Percentiles rank a stretch among this genome's conserved stretches.
Conservation (phyloP, 1,139 yeast species). For the Blastobotrys malaysiensis region DNA sequence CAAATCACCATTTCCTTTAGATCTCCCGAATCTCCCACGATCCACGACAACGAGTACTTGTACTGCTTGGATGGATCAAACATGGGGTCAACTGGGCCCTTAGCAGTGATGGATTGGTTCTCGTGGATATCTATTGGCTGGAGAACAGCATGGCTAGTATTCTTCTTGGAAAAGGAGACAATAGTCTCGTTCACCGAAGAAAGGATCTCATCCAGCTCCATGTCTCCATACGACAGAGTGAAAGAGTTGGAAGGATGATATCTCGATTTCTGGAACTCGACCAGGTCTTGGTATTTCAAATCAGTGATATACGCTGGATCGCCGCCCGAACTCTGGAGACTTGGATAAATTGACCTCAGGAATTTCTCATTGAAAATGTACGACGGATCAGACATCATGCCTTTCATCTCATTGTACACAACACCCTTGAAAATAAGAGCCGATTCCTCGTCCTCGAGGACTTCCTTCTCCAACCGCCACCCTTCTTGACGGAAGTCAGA, state of each 20-base stretch:
- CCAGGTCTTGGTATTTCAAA: slow-evolving; percentile 65
- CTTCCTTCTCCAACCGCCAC: slow-evolving; percentile 86
- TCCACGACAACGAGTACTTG: slow-evolving; percentile 84
- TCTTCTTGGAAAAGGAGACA: slow-evolving; percentile 39
- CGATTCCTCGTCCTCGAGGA: slow-evolving; percentile 47
- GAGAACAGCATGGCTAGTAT: slow-evolving; percentile 22
- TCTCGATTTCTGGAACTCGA: slow-evolving; percentile 63
- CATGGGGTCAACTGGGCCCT: slow-evolving; percentile 85
- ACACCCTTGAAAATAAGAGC: slow-evolving; percentile 86
- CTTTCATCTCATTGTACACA: slow-evolving; percentile 97
- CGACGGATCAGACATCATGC: slow-evolving; percentile 86
- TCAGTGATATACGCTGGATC: slow-evolving; percentile 80
- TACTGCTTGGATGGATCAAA: slow-evolving; percentile 64
- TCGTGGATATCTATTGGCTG: slow-evolving; percentile 44
- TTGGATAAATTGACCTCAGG: slow-evolving; percentile 80
- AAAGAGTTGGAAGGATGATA: slow-evolving; percentile 90
- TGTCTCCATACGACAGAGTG: slow-evolving; percentile 82
- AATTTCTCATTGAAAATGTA: slow-evolving; percentile 80
- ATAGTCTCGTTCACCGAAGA: slow-evolving; percentile 51
- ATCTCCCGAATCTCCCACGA: slow-evolving; percentile 68
- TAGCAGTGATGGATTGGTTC: slow-evolving; percentile 36
- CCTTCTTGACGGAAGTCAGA: slow-evolving; percentile 95
- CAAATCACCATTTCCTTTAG: slow-evolving; percentile 66
- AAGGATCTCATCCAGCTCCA: slow-evolving; percentile 61
- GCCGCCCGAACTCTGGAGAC: slow-evolving; percentile 88